Conservation (phyloP, 768 basidiomycete species). For the Russula brevipes region DNA sequence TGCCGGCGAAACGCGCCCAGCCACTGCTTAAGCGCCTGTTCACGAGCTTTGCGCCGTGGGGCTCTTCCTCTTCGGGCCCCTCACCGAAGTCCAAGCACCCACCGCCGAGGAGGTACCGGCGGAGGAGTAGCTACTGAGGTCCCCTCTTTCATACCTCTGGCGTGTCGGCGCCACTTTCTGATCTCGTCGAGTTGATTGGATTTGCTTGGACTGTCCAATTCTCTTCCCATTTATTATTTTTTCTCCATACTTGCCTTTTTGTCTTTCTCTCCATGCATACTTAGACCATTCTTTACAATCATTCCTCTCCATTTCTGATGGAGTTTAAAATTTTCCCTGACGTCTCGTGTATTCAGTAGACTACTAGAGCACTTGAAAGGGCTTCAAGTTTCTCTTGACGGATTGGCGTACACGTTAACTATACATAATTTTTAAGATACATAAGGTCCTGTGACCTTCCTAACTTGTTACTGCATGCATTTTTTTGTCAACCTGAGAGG, state of each 20-base stretch:
- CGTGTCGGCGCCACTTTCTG: neutral
- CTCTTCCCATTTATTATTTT: conserved; percentile 4
- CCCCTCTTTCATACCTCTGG: neutral
- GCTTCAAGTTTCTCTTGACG: neutral
- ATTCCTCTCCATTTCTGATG: neutral
- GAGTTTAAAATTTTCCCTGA: neutral
- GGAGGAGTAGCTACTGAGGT: conserved; percentile 15
- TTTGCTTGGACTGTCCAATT: neutral
- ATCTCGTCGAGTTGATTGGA: neutral
- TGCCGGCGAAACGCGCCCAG: conserved; percentile 12
- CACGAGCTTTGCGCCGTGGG: conserved; percentile 19
- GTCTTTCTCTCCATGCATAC: neutral
- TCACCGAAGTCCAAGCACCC: conserved; percentile 15
- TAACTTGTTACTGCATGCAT: neutral
- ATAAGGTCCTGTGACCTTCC: neutral
- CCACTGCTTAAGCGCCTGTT: conserved; percentile 24
- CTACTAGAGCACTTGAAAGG: conserved; percentile 1
- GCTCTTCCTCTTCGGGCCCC: conserved; percentile 10
- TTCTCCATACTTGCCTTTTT: neutral
- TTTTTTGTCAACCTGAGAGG: neutral
- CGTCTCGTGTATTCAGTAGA: conserved; percentile 1
- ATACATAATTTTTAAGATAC: conserved; percentile 11
- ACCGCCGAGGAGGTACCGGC: conserved; percentile 9
- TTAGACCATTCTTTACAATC: neutral
- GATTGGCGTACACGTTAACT: neutral